Conservation (phyloP, 768 basidiomycete genomes). For the Phaeotremella fagi region DNA sequence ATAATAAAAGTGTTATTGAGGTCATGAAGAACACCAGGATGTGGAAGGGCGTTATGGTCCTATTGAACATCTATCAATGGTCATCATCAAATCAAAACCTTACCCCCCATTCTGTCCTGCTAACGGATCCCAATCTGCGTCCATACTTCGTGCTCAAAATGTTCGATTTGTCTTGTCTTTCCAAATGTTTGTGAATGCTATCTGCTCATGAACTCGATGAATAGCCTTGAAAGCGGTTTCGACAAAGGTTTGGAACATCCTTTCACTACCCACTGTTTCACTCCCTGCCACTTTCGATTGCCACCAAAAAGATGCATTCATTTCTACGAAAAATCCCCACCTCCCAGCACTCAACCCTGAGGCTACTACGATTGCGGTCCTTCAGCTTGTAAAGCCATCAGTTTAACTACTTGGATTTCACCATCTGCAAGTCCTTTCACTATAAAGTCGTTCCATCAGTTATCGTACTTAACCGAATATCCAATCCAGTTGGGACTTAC, state of each 20-base stretch:
- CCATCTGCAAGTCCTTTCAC: slow-evolving; percentile 54
- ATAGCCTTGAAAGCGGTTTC: too few relatives aligned
- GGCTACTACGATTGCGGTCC: neutral
- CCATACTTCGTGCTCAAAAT: neutral
- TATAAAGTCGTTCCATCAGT: neutral
- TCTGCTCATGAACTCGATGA: too few relatives aligned
- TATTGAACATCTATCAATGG: too few relatives aligned
- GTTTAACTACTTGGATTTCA: slow-evolving; percentile 46
- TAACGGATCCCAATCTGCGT: neutral
- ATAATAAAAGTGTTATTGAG: slow-evolving; percentile 16
- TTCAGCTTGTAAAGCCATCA: neutral
- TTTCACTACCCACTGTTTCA: too few relatives aligned
- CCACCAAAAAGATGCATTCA: too few relatives aligned
- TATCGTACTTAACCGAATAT: too few relatives aligned
- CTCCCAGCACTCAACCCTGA: too few relatives aligned
- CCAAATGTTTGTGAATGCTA: too few relatives aligned
- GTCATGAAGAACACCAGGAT: slow-evolving; percentile 22
- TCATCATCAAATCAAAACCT: neutral
- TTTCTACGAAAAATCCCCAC: too few relatives aligned
- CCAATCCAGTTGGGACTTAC: slow-evolving; percentile 19
- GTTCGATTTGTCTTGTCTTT: too few relatives aligned
- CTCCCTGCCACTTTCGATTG: too few relatives aligned
- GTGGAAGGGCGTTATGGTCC: slow-evolving; percentile 33
- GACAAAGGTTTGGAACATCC: too few relatives aligned
- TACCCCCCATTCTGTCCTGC: slow-evolving; percentile 4